Conservation (phyloP, 805 yeast species). For the Metschnikowia lunata region DNA sequence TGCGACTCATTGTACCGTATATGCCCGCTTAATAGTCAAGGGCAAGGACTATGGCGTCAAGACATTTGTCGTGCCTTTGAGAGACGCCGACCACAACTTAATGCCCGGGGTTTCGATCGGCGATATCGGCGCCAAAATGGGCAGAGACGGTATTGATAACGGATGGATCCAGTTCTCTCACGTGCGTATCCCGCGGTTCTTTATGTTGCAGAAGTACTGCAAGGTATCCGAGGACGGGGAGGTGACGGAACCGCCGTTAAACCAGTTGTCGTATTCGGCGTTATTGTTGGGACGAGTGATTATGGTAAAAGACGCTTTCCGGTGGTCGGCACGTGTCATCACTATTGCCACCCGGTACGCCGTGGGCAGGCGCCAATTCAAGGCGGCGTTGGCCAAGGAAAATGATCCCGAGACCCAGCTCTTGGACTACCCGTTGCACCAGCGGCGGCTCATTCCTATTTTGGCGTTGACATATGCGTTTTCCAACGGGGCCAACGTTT, state of each 20-base stretch:
- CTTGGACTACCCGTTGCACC: conserved; percentile 85
- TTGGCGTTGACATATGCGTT: conserved; percentile 75
- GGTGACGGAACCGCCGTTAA: conserved; percentile 76
- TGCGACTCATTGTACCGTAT: conserved; percentile 81
- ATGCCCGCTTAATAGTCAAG: conserved; percentile 75
- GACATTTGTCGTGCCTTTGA: conserved; percentile 84
- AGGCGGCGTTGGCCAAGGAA: conserved; percentile 32
- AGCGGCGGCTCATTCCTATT: conserved; percentile 80
- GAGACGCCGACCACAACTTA: conserved; percentile 70
- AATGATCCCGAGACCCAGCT: conserved; percentile 60
- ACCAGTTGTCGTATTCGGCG: conserved; percentile 85
- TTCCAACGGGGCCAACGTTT: conserved; percentile 63
- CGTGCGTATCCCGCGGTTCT: conserved; percentile 79
- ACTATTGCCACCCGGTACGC: conserved; percentile 89
- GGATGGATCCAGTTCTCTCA: conserved; percentile 93
- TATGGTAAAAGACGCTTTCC: conserved; percentile 83
- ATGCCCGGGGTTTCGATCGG: conserved; percentile 81
- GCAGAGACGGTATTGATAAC: conserved; percentile 91
- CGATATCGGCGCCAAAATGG: conserved; percentile 94
- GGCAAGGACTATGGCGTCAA: conserved; percentile 90
- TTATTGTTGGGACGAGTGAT: conserved; percentile 82
- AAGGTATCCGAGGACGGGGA: conserved; percentile 64
- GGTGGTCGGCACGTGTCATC: conserved; percentile 71
- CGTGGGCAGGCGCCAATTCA: conserved; percentile 83
- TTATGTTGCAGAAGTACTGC: conserved; percentile 77